phyloP scores from a whole-genome alignment of 129 eudicot genomes.

The Scalesia atractyloides region DNA sequence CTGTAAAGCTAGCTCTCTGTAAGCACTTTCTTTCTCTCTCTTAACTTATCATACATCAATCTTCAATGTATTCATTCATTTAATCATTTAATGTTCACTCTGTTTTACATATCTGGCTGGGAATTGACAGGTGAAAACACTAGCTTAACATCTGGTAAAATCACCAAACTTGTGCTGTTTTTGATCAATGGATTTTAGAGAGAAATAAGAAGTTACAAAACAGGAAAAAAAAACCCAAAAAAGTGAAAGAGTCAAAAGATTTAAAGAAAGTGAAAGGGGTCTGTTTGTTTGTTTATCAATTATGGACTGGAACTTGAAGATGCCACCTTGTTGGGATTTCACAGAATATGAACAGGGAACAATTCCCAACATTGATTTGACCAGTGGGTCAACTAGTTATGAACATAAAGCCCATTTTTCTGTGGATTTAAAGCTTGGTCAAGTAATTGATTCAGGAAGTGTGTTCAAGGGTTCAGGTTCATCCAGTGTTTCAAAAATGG shows the following conservation, averaged over 20 bases:
- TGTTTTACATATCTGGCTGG: not conserved
- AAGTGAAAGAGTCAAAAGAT: conserved; percentile 21
- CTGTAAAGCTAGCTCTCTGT: conserved; percentile 55
- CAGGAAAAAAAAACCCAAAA: conserved; percentile 7
- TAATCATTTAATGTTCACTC: conserved; percentile 6
- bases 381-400: conserved; percentile 44
- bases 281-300: not conserved
- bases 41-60: conserved; percentile 9
- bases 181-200: conserved; percentile 28
- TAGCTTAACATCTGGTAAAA: not conserved
- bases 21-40: conserved; percentile 41
- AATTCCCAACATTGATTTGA: conserved; percentile 40
- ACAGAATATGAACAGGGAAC: conserved; percentile 52
- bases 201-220: not conserved
- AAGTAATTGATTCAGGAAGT: conserved; percentile 42
- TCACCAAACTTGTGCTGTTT: conserved; percentile 16
- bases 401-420: conserved; percentile 45
- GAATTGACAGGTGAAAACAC: conserved; percentile 28
- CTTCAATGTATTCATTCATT: conserved; percentile 9
- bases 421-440: conserved; percentile 68
- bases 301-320: conserved; percentile 66
- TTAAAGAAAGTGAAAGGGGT: conserved; percentile 29
- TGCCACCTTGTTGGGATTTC: conserved; percentile 58
- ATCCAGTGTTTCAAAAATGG: conserved; percentile 36
- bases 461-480: conserved; percentile 21